Conservation (phyloP, 1,284 basidiomycete genomes). For the Cutaneotrichosporon sp. region DNA sequence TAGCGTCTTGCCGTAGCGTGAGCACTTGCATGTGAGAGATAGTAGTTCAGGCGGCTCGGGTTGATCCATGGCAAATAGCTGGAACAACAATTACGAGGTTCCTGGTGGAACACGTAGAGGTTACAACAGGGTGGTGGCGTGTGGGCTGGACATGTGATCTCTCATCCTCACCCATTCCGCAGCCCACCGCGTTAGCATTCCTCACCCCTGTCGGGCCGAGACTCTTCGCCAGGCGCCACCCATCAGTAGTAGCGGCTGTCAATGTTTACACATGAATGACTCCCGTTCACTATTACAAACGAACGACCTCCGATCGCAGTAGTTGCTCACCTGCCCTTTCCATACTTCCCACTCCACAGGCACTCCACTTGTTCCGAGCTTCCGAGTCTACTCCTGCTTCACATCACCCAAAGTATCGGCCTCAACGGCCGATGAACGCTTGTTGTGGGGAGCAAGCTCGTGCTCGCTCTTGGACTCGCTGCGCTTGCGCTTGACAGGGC, state of each 20-base stretch:
- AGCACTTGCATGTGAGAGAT: no score
- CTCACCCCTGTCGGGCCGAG: neutral
- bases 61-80: neutral
- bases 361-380: neutral
- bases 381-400: neutral
- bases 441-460: neutral
- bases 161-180: neutral
- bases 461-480: no score
- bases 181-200: neutral
- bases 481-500: no score
- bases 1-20: no score
- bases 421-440: neutral
- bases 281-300: no score
- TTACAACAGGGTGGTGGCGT: no score
- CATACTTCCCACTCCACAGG: neutral
- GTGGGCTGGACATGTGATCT: no score
- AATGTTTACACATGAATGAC: no score
- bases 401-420: no score
- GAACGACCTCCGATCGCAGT: neutral
- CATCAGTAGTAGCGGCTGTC: neutral
- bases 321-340: neutral
- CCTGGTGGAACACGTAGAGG: neutral
- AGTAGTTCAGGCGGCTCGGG: no score
- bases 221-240: neutral
- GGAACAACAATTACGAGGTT: neutral